Evolutionary conservation across 768 basidiomycete genomes (phyloP).

Genomic region (Daedaleopsis nitida): DNA sequence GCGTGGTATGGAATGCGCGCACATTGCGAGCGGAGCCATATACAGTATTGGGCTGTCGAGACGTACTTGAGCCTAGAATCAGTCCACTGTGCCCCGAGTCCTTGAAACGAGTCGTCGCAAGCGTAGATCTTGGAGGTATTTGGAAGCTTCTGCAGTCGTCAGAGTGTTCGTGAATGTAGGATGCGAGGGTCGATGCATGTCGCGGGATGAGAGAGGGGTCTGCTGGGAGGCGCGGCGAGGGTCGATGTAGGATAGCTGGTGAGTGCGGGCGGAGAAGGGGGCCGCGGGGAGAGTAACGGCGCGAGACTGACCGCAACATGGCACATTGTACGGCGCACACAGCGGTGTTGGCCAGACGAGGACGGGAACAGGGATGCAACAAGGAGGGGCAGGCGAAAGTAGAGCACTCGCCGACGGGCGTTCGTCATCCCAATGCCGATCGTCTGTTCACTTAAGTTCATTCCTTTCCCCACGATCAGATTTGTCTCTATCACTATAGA

Average conservation of each 20-base stretch:
- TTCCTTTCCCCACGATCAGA: neutral
- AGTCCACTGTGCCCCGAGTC: neutral
- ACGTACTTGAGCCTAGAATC: neutral
- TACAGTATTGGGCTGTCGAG: neutral
- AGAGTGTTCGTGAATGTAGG: neutral
- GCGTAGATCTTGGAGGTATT: neutral
- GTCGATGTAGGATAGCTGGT: neutral
- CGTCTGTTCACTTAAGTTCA: no score
- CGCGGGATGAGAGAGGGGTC: neutral
- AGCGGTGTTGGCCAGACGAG: neutral
- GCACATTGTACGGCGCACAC: conserved; percentile 41
- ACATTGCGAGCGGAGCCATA: neutral
- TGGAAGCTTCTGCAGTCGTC: no score
- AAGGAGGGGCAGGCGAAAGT: neutral
- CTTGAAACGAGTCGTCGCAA: neutral
- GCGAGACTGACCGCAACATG: conserved; percentile 51
- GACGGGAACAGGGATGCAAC: neutral
- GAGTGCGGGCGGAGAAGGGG: neutral
- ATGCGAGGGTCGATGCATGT: neutral
- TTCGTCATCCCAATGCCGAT: conserved; percentile 10
- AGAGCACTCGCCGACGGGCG: neutral
- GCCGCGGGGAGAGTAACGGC: conserved; percentile 27
- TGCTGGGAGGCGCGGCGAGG: neutral
- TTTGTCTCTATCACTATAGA: neutral
- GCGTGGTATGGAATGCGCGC: conserved; percentile 46